phyloP scores from a whole-genome alignment of 1,284 basidiomycete genomes.

The Tilletia indica region DNA sequence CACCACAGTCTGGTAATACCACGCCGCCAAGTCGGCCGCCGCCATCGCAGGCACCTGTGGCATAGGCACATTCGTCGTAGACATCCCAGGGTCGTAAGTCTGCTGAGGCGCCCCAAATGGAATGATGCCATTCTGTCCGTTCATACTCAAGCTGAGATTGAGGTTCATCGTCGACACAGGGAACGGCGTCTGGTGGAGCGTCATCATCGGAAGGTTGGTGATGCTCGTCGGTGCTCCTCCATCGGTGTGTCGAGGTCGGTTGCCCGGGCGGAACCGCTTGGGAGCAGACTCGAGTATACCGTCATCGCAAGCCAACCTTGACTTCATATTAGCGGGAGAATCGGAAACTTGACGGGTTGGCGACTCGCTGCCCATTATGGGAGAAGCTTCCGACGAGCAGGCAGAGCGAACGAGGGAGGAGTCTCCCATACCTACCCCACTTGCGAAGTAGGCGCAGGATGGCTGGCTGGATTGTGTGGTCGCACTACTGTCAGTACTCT shows the following conservation, averaged over 20 bases:
- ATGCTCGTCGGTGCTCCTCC: not conserved
- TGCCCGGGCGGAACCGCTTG: constrained; percentile 11
- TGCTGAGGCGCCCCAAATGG: not conserved
- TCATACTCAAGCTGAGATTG: not conserved
- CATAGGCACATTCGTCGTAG: no score
- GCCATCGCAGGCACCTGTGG: no score
- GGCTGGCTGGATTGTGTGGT: not conserved
- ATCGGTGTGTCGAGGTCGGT: constrained; percentile 9
- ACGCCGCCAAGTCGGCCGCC: no score
- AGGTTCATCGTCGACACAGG: not conserved
- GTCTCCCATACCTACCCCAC: not conserved
- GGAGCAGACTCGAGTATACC: not conserved
- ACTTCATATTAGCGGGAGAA: not conserved
- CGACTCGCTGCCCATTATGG: not conserved
- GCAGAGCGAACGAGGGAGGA: not conserved
- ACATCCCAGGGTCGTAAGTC: not conserved
- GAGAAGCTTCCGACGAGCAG: constrained; percentile 3
- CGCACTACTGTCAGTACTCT: no score
- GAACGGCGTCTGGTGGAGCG: not conserved
- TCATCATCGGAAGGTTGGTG: not conserved
- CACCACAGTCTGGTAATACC: no score
- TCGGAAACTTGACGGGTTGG: not conserved
- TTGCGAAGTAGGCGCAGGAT: not conserved
- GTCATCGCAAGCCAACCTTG: not conserved
- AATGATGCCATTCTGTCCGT: not conserved